These are phyloP conservation scores for Termitomyces sp. DNA, from an alignment of 768 basidiomycete species.

Conservation along the genomic window DNA sequence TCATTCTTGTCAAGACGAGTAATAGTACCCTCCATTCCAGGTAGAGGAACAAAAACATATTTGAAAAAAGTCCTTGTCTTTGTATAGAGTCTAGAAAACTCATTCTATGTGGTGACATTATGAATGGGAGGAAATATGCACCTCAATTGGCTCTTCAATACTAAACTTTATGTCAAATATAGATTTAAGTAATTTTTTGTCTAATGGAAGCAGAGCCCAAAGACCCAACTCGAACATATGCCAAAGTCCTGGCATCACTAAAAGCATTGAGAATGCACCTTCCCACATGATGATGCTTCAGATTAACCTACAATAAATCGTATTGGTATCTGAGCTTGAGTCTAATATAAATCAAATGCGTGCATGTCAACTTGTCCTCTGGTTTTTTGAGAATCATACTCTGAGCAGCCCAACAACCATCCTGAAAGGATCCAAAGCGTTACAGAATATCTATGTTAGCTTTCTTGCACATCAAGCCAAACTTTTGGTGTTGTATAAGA, in stretches of 20 bases:
- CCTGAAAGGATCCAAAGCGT: not conserved
- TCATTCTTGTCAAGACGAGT: not conserved
- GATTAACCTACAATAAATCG: no score
- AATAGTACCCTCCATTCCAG: no score
- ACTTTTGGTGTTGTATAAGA: not conserved
- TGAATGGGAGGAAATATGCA: not conserved
- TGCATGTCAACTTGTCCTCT: not conserved
- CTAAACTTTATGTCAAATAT: not conserved
- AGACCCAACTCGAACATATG: no score
- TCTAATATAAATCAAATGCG: not conserved
- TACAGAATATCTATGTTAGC: not conserved
- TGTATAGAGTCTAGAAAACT: not conserved
- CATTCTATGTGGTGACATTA: no score
- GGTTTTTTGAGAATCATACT: not conserved
- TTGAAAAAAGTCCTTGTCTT: not conserved
- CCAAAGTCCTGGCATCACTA: no score
- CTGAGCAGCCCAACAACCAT: not conserved
- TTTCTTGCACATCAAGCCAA: not conserved
- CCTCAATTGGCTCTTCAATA: not conserved
- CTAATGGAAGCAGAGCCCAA: not conserved
- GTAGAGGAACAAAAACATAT: not conserved
- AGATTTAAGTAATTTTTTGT: not conserved
- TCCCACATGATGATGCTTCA: no score
- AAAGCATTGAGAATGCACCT: no score
- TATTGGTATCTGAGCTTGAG: no score